Conservation (phyloP, 176 grass and related monocot species). For the Oryza brachyantha region DNA sequence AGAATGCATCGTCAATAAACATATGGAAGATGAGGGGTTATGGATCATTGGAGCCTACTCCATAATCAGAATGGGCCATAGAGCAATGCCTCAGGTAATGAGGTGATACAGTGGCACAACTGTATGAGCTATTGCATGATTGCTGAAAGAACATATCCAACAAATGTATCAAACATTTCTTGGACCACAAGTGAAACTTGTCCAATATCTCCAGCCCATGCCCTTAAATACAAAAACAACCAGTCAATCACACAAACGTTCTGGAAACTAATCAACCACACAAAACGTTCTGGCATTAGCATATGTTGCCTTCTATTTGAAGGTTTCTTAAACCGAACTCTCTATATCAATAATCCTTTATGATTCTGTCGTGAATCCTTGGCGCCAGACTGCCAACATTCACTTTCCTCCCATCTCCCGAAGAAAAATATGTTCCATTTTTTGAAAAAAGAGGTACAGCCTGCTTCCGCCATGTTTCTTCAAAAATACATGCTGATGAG, state of each 20-base stretch:
- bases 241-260: neutral
- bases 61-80: neutral
- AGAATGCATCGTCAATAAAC: neutral
- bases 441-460: neutral
- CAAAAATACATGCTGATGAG: neutral
- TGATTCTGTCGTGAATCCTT: neutral
- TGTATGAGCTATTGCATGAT: neutral
- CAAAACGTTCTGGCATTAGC: neutral
- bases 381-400: neutral
- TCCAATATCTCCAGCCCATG: neutral
- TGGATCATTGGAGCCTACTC: neutral
- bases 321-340: neutral
- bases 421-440: neutral
- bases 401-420: neutral
- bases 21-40: neutral
- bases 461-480: neutral
- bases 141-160: constrained; percentile 4
- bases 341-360: neutral
- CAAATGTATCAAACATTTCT: constrained; percentile 4
- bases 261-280: too few relatives aligned
- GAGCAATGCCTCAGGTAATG: neutral
- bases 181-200: neutral
- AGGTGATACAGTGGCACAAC: neutral
- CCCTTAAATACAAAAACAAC: neutral
- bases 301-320: neutral